Base-by-base conservation (phyloP, 371 early-diverging fungal genomes). In the Rhizopus sp. region DNA sequence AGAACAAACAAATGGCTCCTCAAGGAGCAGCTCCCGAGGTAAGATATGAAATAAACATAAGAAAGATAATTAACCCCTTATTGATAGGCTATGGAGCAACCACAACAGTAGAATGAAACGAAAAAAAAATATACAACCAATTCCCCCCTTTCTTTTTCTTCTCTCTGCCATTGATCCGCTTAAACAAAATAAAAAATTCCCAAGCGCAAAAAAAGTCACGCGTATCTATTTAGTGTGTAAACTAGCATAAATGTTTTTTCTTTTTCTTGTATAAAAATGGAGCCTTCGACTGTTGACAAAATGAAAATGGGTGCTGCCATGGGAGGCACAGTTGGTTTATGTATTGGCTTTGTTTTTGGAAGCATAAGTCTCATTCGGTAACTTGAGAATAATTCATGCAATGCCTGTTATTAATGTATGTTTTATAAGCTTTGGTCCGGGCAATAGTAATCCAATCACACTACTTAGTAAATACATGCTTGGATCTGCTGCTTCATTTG, bases 261-360 rank as follows among this genome's bases (percentile, higher is more conserved):
- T n/a, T 6, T 42, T 41, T 40, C 13, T 32, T 10, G n/a, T 42
- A 32, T 6, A 13, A 39, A 13, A 52, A 82, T 83, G 87, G 83
- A 87, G 52, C 85, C 85, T 42, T 71, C 81, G 34, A 68, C 77
- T 41, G 81, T 83, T 64, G 89, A 92, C 47, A 88, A 89, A 59
- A 80, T 87, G 68, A 90, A 91, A 67, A 81, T 89, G 85, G 92
- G 93, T 51, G 84, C 88, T 50, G 70, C 88, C 55, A 91, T 91
- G 93, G 93, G 93, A 41, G 87, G 90, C 38, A 85, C 89, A 29
- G 91, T 93, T 47, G 93, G 93, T 13, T 81, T 88, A 39, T 90
- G 92, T 64, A 83, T 93, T 44, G 93, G 93, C 15, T 82, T 88
- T 53, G 88, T 91, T 23, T 88, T 91, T 70, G 93, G 93, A 23